These are phyloP conservation scores for Termitomyces eurrhizus DNA, from an alignment of 768 basidiomycete species.

Conservation along the genomic window DNA sequence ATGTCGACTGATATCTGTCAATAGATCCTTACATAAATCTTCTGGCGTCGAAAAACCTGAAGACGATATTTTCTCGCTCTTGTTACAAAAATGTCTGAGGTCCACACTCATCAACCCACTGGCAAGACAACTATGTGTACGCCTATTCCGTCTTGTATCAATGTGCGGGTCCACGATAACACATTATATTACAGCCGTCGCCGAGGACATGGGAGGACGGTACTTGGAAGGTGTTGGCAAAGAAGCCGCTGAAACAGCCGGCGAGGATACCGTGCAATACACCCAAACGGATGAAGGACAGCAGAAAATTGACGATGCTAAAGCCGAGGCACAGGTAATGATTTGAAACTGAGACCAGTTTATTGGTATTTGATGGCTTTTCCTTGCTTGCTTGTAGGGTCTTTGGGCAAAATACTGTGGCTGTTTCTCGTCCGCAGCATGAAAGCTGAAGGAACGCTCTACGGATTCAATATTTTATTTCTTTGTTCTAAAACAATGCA, in stretches of 20 bases:
- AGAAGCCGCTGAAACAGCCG: slow-evolving; percentile 16
- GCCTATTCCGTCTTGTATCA: neutral
- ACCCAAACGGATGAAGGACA: slow-evolving; percentile 14
- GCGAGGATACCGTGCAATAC: slow-evolving; percentile 23
- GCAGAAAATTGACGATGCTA: slow-evolving; percentile 24
- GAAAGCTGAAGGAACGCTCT: neutral
- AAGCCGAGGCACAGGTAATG: slow-evolving; percentile 23
- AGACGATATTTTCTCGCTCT: neutral
- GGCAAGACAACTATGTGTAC: slow-evolving; percentile 10
- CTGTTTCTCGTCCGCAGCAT: slow-evolving; percentile 16
- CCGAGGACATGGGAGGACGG: slow-evolving; percentile 17
- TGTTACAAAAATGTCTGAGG: neutral
- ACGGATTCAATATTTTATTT: neutral
- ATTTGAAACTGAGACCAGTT: neutral
- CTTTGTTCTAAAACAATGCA: neutral
- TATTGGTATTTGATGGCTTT: neutral
- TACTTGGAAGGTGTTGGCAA: slow-evolving; percentile 19
- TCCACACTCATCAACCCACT: slow-evolving; percentile 6
- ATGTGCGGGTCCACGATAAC: neutral
- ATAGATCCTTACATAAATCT: neutral
- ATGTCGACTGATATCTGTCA: neutral
- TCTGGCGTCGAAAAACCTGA: too few species aligned
- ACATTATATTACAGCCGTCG: neutral
- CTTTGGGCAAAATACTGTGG: slow-evolving; percentile 26
- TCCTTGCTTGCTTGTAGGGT: slow-evolving; percentile 12